Percentiles rank a stretch among this genome's conserved stretches.
Conservation (phyloP, 495 filamentous ascomycete genomes). For the Aspergillus cristatus region DNA sequence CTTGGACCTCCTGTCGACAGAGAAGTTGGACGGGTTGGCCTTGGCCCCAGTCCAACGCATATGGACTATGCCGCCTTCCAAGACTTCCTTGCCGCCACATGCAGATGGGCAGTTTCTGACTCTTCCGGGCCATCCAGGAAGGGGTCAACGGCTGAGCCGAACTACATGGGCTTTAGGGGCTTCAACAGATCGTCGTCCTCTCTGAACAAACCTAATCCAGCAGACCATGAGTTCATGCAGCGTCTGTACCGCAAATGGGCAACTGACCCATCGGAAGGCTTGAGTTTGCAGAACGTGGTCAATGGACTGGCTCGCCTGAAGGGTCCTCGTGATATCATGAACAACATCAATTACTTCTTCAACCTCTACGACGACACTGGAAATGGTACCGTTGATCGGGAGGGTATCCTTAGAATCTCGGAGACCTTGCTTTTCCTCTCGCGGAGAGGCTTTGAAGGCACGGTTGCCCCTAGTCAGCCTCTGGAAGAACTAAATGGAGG, state of each 20-base stretch:
- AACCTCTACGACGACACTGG: slow-evolving; percentile 90
- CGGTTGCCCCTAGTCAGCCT: slow-evolving; percentile 43
- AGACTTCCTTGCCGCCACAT: slow-evolving; percentile 81
- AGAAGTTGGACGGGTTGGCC: slow-evolving; percentile 67
- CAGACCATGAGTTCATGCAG: slow-evolving; percentile 92
- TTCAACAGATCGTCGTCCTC: slow-evolving; percentile 49
- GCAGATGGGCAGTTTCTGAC: slow-evolving; percentile 87
- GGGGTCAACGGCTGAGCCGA: slow-evolving; percentile 41
- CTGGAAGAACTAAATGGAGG: slow-evolving; percentile 25
- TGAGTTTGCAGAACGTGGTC: slow-evolving; percentile 85
- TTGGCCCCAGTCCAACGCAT: slow-evolving; percentile 76
- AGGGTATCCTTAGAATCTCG: slow-evolving; percentile 90
- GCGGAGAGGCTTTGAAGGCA: slow-evolving; percentile 70
- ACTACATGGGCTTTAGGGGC: slow-evolving; percentile 40
- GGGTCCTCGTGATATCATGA: slow-evolving; percentile 91
- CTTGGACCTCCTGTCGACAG: slow-evolving; percentile 29
- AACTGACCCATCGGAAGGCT: slow-evolving; percentile 56
- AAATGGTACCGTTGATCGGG: slow-evolving; percentile 89
- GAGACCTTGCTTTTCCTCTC: slow-evolving; percentile 92
- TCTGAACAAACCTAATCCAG: slow-evolving; percentile 75
- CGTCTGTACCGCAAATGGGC: slow-evolving; percentile 87
- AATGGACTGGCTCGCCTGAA: slow-evolving; percentile 83
- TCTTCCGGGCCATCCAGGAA: slow-evolving; percentile 51
- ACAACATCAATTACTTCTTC: slow-evolving; percentile 94
- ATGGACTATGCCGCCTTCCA: slow-evolving; percentile 97